phyloP scores from a whole-genome alignment of 805 yeast species.

The Metschnikowia continentalis region DNA sequence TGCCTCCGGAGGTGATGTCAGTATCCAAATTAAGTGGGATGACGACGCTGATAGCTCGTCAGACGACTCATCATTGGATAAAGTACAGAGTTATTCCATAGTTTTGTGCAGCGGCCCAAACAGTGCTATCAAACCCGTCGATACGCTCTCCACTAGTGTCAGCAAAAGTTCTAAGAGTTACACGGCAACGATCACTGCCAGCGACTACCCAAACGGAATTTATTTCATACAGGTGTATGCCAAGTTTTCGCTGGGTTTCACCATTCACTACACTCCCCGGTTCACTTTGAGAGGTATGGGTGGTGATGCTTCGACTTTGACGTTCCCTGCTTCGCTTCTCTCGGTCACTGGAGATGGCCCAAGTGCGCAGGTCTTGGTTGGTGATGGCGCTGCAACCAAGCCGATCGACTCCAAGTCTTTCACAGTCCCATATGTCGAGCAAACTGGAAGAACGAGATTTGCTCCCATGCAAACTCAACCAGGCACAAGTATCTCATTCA shows the following conservation, averaged over 20 bases:
- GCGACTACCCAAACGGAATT: constrained; percentile 56
- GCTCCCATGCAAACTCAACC: constrained; percentile 97
- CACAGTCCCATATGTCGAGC: constrained; percentile 66
- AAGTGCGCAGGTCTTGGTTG: constrained; percentile 31
- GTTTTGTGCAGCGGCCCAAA: constrained; percentile 68
- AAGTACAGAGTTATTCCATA: constrained; percentile 46
- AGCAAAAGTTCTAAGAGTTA: constrained; percentile 26
- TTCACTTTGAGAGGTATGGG: constrained; percentile 68
- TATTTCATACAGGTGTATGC: constrained; percentile 72
- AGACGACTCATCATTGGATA: constrained; percentile 39
- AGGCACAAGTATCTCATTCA: constrained; percentile 59
- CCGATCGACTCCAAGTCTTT: constrained; percentile 45
- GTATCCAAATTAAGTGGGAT: constrained; percentile 33
- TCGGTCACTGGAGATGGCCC: constrained; percentile 41
- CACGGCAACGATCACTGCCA: constrained; percentile 40
- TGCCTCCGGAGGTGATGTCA: constrained; percentile 35
- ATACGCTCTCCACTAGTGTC: constrained; percentile 22
- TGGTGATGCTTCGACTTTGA: constrained; percentile 53
- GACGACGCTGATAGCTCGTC: constrained; percentile 54
- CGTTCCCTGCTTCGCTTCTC: constrained; percentile 24
- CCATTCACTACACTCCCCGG: constrained; percentile 66
- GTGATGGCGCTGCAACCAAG: constrained; percentile 14
- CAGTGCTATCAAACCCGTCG: constrained; percentile 39
- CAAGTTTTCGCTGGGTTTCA: constrained; percentile 37
- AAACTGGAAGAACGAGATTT: constrained; percentile 71